A percentile compares a stretch with the other conserved stretches of the same genome.
Conservation (phyloP, 495 filamentous ascomycete genomes). For the Tuber aestivum region DNA sequence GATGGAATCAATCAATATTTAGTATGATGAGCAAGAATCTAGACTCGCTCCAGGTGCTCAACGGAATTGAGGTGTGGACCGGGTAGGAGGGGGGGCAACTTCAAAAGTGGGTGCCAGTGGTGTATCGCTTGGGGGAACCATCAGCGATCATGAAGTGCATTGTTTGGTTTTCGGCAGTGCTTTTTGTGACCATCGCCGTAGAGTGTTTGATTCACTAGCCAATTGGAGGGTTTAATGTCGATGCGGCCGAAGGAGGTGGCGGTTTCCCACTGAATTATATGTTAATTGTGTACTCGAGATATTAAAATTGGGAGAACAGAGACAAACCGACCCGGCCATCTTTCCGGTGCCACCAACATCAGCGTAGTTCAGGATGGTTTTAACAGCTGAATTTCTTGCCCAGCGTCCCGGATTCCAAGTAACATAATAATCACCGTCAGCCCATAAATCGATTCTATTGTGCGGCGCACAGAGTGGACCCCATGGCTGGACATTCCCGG, state of each 20-base stretch:
- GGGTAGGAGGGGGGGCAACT: too few relatives aligned
- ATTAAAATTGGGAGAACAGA: background rate
- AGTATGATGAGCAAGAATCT: too few relatives aligned
- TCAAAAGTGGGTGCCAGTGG: too few relatives aligned
- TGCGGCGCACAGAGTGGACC: conserved; percentile 34
- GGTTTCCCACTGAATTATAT: conserved; percentile 20
- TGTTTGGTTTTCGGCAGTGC: conserved; percentile 18
- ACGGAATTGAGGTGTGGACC: too few relatives aligned
- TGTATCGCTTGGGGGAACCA: background rate
- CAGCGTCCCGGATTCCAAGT: conserved; percentile 37
- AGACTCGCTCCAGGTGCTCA: too few relatives aligned
- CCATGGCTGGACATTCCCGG: conserved; percentile 21
- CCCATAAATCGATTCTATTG: conserved; percentile 28
- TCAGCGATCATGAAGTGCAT: conserved; percentile 31
- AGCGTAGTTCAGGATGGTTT: conserved; percentile 29
- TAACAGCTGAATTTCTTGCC: conserved; percentile 26
- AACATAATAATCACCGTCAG: conserved; percentile 31
- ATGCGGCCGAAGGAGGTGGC: conserved; percentile 27
- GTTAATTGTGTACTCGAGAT: conserved; percentile 9
- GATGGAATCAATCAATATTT: too few relatives aligned
- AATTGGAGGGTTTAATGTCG: conserved; percentile 18
- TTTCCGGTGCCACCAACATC: conserved; percentile 13
- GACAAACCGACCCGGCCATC: conserved; percentile 22
- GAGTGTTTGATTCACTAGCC: conserved; percentile 37
- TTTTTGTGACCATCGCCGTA: background rate